Conservation (phyloP, 2,329 filamentous ascomycete species). For the Penicillium oxalicum region DNA sequence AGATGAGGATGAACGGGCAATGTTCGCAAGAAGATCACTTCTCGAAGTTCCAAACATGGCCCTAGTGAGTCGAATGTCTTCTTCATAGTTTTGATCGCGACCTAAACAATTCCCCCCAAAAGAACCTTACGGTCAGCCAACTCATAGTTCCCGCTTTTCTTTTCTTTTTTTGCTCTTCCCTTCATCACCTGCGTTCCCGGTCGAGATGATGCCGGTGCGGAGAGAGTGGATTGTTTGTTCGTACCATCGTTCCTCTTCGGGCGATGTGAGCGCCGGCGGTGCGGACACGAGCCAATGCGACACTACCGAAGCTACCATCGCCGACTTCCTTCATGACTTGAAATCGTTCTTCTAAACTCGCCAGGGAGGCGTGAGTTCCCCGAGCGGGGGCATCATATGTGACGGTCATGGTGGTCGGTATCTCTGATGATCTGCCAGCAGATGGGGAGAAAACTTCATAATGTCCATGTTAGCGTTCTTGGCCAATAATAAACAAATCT, state of each 20-base stretch:
- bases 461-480: constrained; percentile 7
- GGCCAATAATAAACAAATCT: neutral
- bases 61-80: constrained; percentile 93
- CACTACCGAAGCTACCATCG: constrained; percentile 96
- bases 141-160: neutral
- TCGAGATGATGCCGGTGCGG: too few relatives aligned
- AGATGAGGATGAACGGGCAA: constrained; percentile 83
- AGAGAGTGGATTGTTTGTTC: constrained; percentile 22
- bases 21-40: constrained; percentile 92
- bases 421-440: constrained; percentile 37
- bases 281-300: constrained; percentile 83
- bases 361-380: constrained; percentile 51
- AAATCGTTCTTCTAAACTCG: constrained; percentile 79
- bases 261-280: constrained; percentile 84
- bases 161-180: neutral
- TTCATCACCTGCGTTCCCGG: too few relatives aligned
- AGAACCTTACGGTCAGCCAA: neutral
- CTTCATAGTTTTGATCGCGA: constrained; percentile 99
- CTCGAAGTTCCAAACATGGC: constrained; percentile 85
- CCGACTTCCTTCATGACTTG: constrained; percentile 97
- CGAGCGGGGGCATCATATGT: constrained; percentile 66
- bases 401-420: constrained; percentile 61
- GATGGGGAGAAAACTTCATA: constrained; percentile 24
- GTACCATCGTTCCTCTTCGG: constrained; percentile 85
- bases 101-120: constrained; percentile 47